A percentile compares a stretch with the other conserved stretches of the same genome.
Evolutionary conservation across 108 stramenopile species (phyloP).

Genomic region (Nitzschia sp.): DNA sequence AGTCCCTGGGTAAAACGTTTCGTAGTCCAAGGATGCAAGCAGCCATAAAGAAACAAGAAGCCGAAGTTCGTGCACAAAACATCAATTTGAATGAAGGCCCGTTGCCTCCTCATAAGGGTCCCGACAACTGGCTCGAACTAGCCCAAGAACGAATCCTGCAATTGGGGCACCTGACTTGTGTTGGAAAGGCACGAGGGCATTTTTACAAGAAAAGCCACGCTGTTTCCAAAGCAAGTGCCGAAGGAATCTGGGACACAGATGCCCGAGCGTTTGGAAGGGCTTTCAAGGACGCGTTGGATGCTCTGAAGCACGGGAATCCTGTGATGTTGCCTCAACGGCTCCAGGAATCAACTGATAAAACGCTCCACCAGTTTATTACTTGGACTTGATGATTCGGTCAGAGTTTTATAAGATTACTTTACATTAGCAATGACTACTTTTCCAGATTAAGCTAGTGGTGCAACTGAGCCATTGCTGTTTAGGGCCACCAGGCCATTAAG

Average conservation of each 20-base stretch:
- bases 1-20: neutral
- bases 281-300: slow-evolving; percentile 3
- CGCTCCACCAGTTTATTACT: neutral
- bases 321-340: neutral
- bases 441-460: too few species aligned
- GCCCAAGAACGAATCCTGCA: neutral
- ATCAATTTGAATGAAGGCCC: slow-evolving; percentile 1
- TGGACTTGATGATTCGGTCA: too few species aligned
- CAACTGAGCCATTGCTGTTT: too few species aligned
- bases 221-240: neutral
- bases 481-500: slow-evolving; percentile 68
- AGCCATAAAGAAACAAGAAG: neutral
- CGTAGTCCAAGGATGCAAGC: neutral
- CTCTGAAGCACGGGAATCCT: neutral
- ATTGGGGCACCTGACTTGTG: neutral
- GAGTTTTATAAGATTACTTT: too few species aligned
- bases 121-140: neutral
- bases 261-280: slow-evolving; percentile 10
- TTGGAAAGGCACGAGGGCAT: neutral
- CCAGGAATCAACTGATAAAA: neutral
- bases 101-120: too few species aligned
- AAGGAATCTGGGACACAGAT: slow-evolving; percentile 14
- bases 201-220: neutral
- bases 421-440: too few species aligned
- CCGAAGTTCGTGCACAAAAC: neutral